Percentiles rank a stretch among this genome's conserved stretches.
These are phyloP conservation scores for Brassica carinata DNA, from an alignment of 345 rosid species.

Conservation along the genomic window DNA sequence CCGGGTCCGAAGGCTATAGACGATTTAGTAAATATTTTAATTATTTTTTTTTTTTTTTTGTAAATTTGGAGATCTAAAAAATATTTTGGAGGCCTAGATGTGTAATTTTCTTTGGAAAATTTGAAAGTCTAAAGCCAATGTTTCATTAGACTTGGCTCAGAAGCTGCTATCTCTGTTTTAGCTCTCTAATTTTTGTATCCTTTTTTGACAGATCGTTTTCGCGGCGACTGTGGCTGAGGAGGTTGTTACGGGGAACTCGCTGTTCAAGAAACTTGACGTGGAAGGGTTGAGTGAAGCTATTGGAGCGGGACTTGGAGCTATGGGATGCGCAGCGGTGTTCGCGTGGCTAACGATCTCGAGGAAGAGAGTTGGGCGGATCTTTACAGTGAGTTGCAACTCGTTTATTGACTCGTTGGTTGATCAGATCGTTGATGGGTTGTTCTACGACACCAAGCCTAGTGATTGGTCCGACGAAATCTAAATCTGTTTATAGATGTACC, in stretches of 20 bases:
- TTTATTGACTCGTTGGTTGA: conserved; percentile 85
- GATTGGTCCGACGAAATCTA: conserved; percentile 77
- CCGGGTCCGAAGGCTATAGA: neutral
- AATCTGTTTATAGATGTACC: neutral
- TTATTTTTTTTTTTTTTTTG: too few species aligned
- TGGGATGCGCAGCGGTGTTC: conserved; percentile 65
- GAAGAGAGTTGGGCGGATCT: conserved; percentile 67
- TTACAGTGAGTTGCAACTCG: conserved; percentile 68
- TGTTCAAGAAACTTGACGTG: conserved; percentile 77
- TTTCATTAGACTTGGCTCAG: too few species aligned
- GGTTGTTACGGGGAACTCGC: conserved; percentile 74
- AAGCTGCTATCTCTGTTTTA: neutral
- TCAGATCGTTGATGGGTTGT: conserved; percentile 87
- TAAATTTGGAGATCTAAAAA: too few species aligned
- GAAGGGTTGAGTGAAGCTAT: conserved; percentile 68
- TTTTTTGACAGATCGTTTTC: conserved; percentile 62
- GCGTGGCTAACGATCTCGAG: conserved; percentile 86
- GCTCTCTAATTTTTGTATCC: neutral
- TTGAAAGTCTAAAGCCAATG: too few species aligned
- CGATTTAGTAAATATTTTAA: too few species aligned
- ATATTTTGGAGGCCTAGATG: too few species aligned
- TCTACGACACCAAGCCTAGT: conserved; percentile 60
- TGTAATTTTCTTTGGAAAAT: too few species aligned
- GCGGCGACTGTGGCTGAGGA: conserved; percentile 75
- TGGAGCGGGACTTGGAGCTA: conserved; percentile 71